Conservation (phyloP, 2,329 filamentous ascomycete genomes). For the Apiospora phragmitis region DNA sequence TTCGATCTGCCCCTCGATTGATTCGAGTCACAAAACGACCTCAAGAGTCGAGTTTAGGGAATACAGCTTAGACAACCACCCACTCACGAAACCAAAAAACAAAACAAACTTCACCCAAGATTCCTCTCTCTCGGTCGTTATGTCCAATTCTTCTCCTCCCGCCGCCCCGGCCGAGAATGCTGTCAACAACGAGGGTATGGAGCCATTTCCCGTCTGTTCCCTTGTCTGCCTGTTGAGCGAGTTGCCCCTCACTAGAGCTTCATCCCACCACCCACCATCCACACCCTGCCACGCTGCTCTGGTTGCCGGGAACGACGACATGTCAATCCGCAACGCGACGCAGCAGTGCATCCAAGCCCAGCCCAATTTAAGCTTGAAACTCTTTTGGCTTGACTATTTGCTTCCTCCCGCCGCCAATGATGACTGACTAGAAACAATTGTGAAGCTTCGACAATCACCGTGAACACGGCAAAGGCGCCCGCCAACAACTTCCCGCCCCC, state of each 20-base stretch:
- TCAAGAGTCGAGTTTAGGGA: slow-evolving; percentile 1
- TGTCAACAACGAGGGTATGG: slow-evolving; percentile 12
- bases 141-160: slow-evolving; percentile 34
- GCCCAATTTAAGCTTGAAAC: background rate
- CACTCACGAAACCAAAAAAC: background rate
- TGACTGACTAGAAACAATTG: slow-evolving; percentile 2
- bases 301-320: background rate
- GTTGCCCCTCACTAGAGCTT: slow-evolving; percentile 5
- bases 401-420: background rate
- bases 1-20: slow-evolving; percentile 10
- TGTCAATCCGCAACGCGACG: background rate
- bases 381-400: background rate
- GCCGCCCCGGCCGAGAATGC: slow-evolving; percentile 24
- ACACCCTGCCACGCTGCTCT: background rate
- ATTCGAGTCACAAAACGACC: slow-evolving; percentile 9
- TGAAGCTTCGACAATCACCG: slow-evolving; percentile 38
- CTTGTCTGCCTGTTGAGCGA: slow-evolving; percentile 3
- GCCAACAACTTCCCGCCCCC: slow-evolving; percentile 66
- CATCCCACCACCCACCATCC: slow-evolving; percentile 1
- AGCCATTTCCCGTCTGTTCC: background rate
- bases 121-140: slow-evolving; percentile 20
- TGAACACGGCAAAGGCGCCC: slow-evolving; percentile 29
- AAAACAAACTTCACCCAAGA: slow-evolving; percentile 3
- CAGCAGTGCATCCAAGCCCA: background rate
- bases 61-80: slow-evolving; percentile 8